Evolutionary conservation across 495 filamentous ascomycete genomes (phyloP), one percentile per base, ranked within the genome.

Genomic region (Thermothielavioides terrestris): DNA sequence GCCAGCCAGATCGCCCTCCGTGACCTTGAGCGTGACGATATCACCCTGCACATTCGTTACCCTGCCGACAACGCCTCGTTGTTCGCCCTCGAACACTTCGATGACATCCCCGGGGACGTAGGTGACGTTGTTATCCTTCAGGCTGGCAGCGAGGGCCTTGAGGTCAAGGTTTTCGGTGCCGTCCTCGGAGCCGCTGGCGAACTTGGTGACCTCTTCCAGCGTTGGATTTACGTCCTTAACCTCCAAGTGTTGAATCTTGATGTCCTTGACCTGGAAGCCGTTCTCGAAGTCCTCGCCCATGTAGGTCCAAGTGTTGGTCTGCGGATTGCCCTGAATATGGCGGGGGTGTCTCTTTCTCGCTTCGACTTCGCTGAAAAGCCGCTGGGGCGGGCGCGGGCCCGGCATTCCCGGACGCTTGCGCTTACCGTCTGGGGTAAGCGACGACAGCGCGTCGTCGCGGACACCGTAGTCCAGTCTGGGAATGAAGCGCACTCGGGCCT

Each of bases 61-160:
- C 58, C 82, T 87, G 55, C 94, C 94, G 30, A 83, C 69, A 17
- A 96, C 81, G 39, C 94, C 94, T 53, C 86, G 86, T 63, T 99
- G 94, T 68, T 99, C 94, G 49, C 94, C 94, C 52, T 94, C 82
- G 60, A 88, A 97, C 37, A 99, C 86, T 63, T 97, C 94, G 10
- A 98, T 89, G 4, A 87, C 80, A 58, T 99, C 94, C 21, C 94
- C 94, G 1, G 89, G 86, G 2, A 89, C 79, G 56, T 94, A 99
- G 4, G 84, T 80, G 22, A 88, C 83, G 49, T 82, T 83, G 28
- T 78, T 80, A 39, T 85, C 85, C 59, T 90, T 95, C 46, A 94
- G 69, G 42, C 86, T 94, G 46, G 86, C 83, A 27, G 89, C 87
- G 26, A 99, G 73, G 6, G 91, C 88, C 54, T 84, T 83, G 36